Evolutionary conservation across 78 protist genomes (phyloP).

Genomic region (Polysphondylium violaceum): DNA sequence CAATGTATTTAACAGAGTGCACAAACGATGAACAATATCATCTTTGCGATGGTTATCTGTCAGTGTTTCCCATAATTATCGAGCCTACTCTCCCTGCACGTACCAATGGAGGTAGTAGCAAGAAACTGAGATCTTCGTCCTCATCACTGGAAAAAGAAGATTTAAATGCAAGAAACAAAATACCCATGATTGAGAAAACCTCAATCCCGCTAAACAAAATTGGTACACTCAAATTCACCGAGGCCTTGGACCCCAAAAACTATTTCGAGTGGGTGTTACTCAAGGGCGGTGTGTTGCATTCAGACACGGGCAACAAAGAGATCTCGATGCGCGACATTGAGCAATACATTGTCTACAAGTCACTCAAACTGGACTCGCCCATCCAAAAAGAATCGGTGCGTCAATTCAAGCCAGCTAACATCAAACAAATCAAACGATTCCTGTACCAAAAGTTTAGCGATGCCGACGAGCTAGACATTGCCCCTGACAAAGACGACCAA

Average conservation of each 20-base stretch:
- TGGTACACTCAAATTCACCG: neutral
- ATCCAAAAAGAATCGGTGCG: neutral
- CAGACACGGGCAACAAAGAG: neutral
- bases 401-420: constrained; percentile 20
- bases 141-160: neutral
- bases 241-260: neutral
- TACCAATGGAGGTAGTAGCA: neutral
- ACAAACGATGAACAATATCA: constrained; percentile 7
- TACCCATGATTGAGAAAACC: neutral
- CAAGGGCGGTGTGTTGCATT: constrained; percentile 37
- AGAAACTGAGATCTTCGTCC: neutral
- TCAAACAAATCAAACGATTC: constrained; percentile 48
- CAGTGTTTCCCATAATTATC: constrained; percentile 42
- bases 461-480: neutral
- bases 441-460: no score
- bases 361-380: constrained; percentile 8
- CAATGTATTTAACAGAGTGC: constrained; percentile 50
- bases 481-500: neutral
- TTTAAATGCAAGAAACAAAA: neutral
- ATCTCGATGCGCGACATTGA: constrained; percentile 46
- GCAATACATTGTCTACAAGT: constrained; percentile 14
- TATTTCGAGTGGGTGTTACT: constrained; percentile 70
- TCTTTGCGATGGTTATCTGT: constrained; percentile 47
- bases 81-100: neutral
- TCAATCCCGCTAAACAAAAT: neutral